A percentile compares a stretch with the other conserved stretches of the same genome.
Evolutionary conservation across 1,284 basidiomycete genomes (phyloP).

Genomic region (Puccinia polysora): DNA sequence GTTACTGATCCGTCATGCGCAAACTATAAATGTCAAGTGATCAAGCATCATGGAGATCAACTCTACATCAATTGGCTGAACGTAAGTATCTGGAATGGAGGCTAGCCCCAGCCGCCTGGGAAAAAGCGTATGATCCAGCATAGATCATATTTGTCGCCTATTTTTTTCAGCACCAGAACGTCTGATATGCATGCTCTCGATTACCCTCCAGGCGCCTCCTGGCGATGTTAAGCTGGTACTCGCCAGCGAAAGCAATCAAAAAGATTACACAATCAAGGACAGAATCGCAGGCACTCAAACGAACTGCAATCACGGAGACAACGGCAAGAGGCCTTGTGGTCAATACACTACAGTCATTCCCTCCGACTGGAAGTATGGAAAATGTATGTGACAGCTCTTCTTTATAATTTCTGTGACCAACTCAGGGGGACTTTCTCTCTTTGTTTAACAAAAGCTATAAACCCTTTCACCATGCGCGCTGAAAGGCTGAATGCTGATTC

Average conservation of each 20-base stretch:
- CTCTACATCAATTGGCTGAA: slow-evolving; percentile 40
- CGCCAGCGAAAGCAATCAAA: neutral
- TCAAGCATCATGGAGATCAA: slow-evolving; percentile 2
- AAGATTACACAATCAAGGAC: slow-evolving; percentile 3
- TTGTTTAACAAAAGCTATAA: neutral
- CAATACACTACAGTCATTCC: slow-evolving; percentile 14
- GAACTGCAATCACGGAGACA: slow-evolving; percentile 31
- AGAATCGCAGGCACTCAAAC: slow-evolving; percentile 19
- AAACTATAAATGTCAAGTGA: slow-evolving; percentile 29
- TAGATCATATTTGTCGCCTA: neutral
- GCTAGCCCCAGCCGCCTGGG: too few relatives aligned
- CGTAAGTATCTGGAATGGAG: slow-evolving; percentile 7
- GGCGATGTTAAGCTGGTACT: slow-evolving; percentile 31
- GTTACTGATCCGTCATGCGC: slow-evolving; percentile 34
- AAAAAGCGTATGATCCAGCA: too few relatives aligned
- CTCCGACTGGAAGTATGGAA: slow-evolving; percentile 1
- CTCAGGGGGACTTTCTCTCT: neutral
- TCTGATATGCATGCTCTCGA: too few relatives aligned
- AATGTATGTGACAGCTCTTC: slow-evolving; percentile 16
- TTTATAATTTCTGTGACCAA: neutral
- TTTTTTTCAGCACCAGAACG: neutral
- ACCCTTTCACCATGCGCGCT: neutral
- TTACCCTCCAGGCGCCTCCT: slow-evolving; percentile 1
- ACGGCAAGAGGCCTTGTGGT: slow-evolving; percentile 23
- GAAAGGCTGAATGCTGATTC: neutral